These are phyloP conservation scores for Yamadazyma dushanensis DNA, from an alignment of 1,139 yeast genomes.

Conservation along the genomic window DNA sequence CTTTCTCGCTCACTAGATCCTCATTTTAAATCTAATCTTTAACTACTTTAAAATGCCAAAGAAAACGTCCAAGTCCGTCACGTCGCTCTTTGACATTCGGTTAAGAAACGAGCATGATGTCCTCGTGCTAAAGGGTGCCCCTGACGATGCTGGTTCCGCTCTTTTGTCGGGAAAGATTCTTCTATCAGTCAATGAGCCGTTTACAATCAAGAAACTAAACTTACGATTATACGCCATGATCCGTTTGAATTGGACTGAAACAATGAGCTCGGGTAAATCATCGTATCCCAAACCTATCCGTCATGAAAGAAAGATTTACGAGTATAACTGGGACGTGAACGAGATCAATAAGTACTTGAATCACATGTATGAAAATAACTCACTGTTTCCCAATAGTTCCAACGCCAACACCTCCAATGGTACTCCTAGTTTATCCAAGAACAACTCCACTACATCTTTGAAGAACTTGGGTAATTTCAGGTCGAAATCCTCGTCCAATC, in stretches of 20 bases:
- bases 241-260: slow-evolving; percentile 58
- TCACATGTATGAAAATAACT: slow-evolving; percentile 29
- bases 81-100: slow-evolving; percentile 62
- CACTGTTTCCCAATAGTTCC: slow-evolving; percentile 11
- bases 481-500: slow-evolving; percentile 33
- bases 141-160: slow-evolving; percentile 77
- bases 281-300: slow-evolving; percentile 48
- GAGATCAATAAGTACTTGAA: slow-evolving; percentile 44
- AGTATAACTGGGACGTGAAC: slow-evolving; percentile 72
- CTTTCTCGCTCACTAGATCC: too few species aligned
- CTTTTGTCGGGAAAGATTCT: slow-evolving; percentile 76
- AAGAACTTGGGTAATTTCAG: slow-evolving; percentile 29
- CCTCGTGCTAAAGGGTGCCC: slow-evolving; percentile 73
- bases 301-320: slow-evolving; percentile 68
- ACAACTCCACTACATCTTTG: slow-evolving; percentile 36
- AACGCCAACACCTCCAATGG: neutral
- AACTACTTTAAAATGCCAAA: slow-evolving; percentile 18
- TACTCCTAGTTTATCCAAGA: slow-evolving; percentile 20
- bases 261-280: slow-evolving; percentile 47
- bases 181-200: slow-evolving; percentile 73
- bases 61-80: slow-evolving; percentile 14
- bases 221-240: slow-evolving; percentile 67
- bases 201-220: slow-evolving; percentile 61
- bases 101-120: slow-evolving; percentile 78
- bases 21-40: too few species aligned